Evolutionary conservation across 129 eudicot genomes (phyloP).

Genomic region (Smallanthus sonchifolius): DNA sequence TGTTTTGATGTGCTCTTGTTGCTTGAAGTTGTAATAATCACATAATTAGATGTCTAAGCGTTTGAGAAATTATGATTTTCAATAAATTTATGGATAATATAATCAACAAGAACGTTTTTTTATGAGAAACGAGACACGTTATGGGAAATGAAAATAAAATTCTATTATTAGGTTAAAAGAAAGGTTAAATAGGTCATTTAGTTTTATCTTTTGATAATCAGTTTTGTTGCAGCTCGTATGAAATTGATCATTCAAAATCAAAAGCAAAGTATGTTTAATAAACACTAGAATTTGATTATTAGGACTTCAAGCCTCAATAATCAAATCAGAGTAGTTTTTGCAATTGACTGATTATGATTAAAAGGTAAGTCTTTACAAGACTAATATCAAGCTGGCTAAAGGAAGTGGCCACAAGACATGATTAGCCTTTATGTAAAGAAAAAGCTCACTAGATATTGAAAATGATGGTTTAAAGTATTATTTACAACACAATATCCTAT

Average conservation of each 20-base stretch:
- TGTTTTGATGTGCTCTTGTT: not conserved
- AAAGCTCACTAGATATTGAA: conserved; percentile 27
- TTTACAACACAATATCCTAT: conserved; percentile 10
- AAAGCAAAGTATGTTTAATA: not conserved
- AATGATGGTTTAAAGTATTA: conserved; percentile 11
- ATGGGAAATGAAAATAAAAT: not conserved
- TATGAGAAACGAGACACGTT: not conserved
- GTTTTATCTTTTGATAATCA: not conserved
- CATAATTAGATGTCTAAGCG: not conserved
- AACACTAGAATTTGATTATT: not conserved
- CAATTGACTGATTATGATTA: too few species aligned
- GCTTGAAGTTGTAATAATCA: not conserved
- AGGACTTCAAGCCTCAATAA: not conserved
- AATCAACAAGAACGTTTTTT: not conserved
- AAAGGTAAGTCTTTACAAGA: too few species aligned
- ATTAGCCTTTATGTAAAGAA: conserved; percentile 46
- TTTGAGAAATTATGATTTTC: not conserved
- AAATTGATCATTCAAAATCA: not conserved
- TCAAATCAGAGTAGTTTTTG: not conserved
- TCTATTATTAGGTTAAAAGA: not conserved
- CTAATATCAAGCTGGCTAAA: too few species aligned
- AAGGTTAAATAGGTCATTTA: not conserved
- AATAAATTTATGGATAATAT: not conserved
- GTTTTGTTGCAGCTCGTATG: not conserved
- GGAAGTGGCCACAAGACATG: conserved; percentile 36